Conservation (phyloP, 768 basidiomycete genomes). For the Lactarius pseudohatsudake region DNA sequence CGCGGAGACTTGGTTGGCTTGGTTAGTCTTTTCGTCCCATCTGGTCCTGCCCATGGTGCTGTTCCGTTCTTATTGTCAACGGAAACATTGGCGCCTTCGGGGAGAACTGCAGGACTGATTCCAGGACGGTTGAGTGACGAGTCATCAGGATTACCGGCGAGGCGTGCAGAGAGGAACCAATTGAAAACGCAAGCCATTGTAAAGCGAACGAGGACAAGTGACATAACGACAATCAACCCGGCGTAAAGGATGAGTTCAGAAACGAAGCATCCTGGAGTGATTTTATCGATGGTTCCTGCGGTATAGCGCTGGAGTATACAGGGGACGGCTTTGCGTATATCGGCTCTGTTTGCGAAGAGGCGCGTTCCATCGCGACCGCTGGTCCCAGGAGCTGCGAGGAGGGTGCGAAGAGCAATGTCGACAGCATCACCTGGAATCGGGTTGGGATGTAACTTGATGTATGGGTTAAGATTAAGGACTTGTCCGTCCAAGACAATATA, state of each 20-base stretch:
- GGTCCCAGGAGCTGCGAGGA: slow-evolving; percentile 51
- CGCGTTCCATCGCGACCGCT: slow-evolving; percentile 90
- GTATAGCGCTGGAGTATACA: slow-evolving; percentile 86
- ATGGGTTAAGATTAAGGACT: slow-evolving; percentile 90
- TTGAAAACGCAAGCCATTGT: slow-evolving; percentile 95
- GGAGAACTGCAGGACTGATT: slow-evolving; percentile 94
- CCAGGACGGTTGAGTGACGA: slow-evolving; percentile 75
- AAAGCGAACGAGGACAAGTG: slow-evolving; percentile 88
- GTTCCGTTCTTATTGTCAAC: slow-evolving; percentile 89
- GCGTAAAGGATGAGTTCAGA: slow-evolving; percentile 86
- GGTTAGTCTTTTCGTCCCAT: slow-evolving; percentile 49
- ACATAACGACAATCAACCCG: slow-evolving; percentile 88
- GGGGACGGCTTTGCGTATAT: slow-evolving; percentile 64
- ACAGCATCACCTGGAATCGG: slow-evolving; percentile 72
- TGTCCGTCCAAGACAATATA: slow-evolving; percentile 91
- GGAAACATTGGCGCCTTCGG: slow-evolving; percentile 93
- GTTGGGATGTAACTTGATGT: slow-evolving; percentile 69
- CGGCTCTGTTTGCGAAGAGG: slow-evolving; percentile 71
- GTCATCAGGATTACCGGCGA: slow-evolving; percentile 74
- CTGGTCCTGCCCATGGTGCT: slow-evolving; percentile 84
- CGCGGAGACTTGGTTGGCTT: slow-evolving; percentile 51
- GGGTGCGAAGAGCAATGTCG: slow-evolving; percentile 77
- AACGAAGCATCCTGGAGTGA: slow-evolving; percentile 94
- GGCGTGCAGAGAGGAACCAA: slow-evolving; percentile 87
- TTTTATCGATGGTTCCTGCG: slow-evolving; percentile 95